Evolutionary conservation across 805 yeast genomes (phyloP), one percentile per base, ranked within the genome.

Genomic region (Kodamaea hsintzibuensis): DNA sequence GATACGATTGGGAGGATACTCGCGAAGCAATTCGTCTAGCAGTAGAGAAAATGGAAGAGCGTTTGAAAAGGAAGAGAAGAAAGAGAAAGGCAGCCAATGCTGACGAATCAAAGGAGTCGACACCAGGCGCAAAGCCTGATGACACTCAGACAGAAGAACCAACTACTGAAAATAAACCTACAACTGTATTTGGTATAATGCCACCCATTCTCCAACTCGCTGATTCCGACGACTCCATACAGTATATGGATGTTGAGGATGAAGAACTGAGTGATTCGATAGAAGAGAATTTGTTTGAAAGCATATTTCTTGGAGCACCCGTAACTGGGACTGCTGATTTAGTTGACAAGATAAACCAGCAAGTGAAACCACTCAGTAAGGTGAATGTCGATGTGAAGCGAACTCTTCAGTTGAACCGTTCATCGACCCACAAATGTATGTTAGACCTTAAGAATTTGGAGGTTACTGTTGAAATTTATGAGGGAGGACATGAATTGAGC

Each of bases 1-100:
- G 99, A 0, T 95, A 86, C 64, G 98, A 95, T 62, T 91, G 98
- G 96, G 81, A 80, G 52, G 82, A 82, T 43, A 91, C 98, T 0
- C 78, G 96, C 54, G 76, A 75, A 19, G 76, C 85, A 0, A 85
- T 95, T 27, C 73, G 76, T 9, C 80, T 78, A n/a, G 88, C 89
- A 0, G 85, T 92, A 0, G 80, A 80, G 51, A 71, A 81, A 9
- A 81, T 90, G 7, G 91, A 86, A 59, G 73, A 68, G 6, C 76
- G 73, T 42, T 85, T 80, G 2, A 61, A n/a, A 67, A 68, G 25
- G 68, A 67, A 18, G 58, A 64, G 51, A 48, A 60, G 43, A 62
- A 62, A 22, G 45, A 51, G 43, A 57, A 51, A 47, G 50, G 46
- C 51, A 5, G 46, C 51, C n/a, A 19, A 22, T 7, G 16, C 19